Percentiles rank a stretch among this genome's conserved stretches.
These are phyloP conservation scores for Stramenopiles sp. DNA, from an alignment of 352 stramenopile species.

Conservation along the genomic window DNA sequence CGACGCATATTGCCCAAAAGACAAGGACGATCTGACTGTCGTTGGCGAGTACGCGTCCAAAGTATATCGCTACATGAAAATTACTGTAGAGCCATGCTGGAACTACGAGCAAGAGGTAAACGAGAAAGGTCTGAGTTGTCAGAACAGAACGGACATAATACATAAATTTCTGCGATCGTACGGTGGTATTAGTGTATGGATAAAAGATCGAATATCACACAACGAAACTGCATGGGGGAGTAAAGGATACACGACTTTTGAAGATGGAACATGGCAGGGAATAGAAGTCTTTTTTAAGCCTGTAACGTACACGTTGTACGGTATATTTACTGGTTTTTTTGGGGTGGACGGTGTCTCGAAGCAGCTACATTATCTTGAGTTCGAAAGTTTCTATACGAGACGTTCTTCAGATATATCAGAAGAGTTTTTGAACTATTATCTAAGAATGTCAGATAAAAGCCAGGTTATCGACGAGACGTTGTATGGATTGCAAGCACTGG, in stretches of 20 bases:
- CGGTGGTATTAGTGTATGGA: neutral
- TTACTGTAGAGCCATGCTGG: neutral
- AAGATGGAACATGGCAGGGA: neutral
- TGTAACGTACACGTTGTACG: neutral
- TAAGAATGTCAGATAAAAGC: neutral
- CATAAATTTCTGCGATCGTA: neutral
- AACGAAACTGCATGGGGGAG: neutral
- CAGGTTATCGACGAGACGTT: neutral
- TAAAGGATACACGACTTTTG: neutral
- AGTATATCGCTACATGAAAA: neutral
- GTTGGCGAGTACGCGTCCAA: neutral
- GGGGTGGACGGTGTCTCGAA: neutral
- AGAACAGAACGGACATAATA: neutral
- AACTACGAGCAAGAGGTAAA: neutral
- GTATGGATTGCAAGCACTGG: neutral
- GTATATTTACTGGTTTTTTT: neutral
- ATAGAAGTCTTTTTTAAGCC: neutral
- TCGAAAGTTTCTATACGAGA: neutral
- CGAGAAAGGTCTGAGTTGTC: neutral
- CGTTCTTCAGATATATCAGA: neutral
- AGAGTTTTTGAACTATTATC: neutral
- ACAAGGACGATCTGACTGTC: neutral
- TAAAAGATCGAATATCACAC: neutral
- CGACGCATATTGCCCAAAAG: neutral
- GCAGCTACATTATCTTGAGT: neutral